phyloP scores from a whole-genome alignment of 257 asterid species.

The Solanum corneliomulleri region DNA sequence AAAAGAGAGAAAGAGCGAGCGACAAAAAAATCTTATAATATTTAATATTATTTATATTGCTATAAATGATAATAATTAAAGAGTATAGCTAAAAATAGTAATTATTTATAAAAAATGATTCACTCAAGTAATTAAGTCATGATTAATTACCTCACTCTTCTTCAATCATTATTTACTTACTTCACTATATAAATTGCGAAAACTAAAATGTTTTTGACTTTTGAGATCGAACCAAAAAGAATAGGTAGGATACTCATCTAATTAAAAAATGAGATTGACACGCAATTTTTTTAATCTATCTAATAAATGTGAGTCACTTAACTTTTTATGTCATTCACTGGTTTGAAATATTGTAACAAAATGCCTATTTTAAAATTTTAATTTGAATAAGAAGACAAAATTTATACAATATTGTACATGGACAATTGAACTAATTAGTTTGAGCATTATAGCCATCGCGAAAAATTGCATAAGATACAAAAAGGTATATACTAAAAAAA shows the following conservation, averaged over 20 bases:
- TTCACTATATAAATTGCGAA: not conserved
- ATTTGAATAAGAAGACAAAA: not conserved
- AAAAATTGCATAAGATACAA: not conserved
- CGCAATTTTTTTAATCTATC: not conserved
- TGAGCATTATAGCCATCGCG: not conserved
- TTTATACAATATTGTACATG: not conserved
- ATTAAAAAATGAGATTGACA: not conserved
- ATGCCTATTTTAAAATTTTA: not conserved
- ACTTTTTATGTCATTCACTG: not conserved
- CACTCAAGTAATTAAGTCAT: no score
- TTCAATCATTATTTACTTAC: not conserved
- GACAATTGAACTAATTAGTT: not conserved
- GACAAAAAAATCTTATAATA: no score
- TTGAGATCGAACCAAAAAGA: not conserved
- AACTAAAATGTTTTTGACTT: not conserved
- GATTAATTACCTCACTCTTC: not conserved
- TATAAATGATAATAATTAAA: no score
- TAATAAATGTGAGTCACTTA: not conserved
- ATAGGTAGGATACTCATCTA: not conserved
- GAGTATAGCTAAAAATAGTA: no score
- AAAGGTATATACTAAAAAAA: not conserved
- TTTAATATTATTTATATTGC: no score
- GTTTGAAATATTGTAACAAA: not conserved
- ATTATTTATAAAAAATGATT: no score
- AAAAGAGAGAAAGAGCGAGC: no score